A percentile compares a stretch with the other conserved stretches of the same genome.
Evolutionary conservation across 179 eudicot species (phyloP).

Genomic region (Carnegiea gigantea): DNA sequence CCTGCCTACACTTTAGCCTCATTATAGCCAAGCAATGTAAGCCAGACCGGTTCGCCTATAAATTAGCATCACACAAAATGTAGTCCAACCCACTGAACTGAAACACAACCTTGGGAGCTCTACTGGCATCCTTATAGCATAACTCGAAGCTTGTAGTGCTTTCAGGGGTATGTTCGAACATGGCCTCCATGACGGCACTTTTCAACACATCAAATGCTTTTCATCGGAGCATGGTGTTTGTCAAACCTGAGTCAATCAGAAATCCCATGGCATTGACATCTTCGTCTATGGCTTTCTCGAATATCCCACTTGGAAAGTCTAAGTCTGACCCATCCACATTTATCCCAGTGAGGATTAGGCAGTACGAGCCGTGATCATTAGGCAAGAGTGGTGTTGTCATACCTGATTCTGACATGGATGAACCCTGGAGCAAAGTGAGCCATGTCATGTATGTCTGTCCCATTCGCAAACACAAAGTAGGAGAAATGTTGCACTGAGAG

Average conservation of each 20-base stretch:
- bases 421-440: conserved; percentile 28
- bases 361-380: conserved; percentile 19
- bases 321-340: conserved; percentile 29
- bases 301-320: conserved; percentile 23
- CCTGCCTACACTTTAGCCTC: conserved; percentile 14
- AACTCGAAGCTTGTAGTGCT: conserved; percentile 22
- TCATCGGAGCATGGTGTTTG: conserved; percentile 26
- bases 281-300: conserved; percentile 14
- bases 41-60: conserved; percentile 24
- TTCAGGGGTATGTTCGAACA: conserved; percentile 25
- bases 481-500: too few relatives aligned
- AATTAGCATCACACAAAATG: conserved; percentile 31
- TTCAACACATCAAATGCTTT: conserved; percentile 30
- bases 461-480: conserved; percentile 19
- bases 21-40: conserved; percentile 29
- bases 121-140: conserved; percentile 27
- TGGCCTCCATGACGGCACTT: conserved; percentile 23
- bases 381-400: conserved; percentile 31
- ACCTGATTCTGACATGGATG: conserved; percentile 20
- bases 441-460: conserved; percentile 25
- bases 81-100: conserved; percentile 33
- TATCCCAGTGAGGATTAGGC: conserved; percentile 29
- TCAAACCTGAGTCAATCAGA: conserved; percentile 30
- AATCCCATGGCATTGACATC: conserved; percentile 17
- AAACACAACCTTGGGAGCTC: conserved; percentile 35